A percentile compares a stretch with the other conserved stretches of the same genome.
These are phyloP conservation scores for Flaveria trinervia DNA, from an alignment of 129 eudicot species.

Conservation along the genomic window DNA sequence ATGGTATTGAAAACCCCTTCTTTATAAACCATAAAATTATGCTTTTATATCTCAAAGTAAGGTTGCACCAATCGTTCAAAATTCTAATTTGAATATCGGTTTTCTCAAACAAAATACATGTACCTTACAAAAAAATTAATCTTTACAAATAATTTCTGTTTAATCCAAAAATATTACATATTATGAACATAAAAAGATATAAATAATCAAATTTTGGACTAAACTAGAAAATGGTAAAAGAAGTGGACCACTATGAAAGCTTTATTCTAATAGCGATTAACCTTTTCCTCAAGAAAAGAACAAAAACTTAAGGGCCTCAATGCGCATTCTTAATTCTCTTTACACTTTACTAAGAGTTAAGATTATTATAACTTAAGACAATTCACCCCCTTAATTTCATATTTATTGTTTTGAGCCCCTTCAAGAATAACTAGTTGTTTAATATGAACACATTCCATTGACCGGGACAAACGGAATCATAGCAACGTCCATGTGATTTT, in stretches of 20 bases:
- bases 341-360: constrained; percentile 26
- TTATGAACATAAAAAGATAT: background rate
- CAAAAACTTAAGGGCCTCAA: constrained; percentile 19
- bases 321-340: constrained; percentile 11
- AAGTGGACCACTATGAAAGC: constrained; percentile 43
- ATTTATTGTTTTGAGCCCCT: background rate
- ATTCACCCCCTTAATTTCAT: constrained; percentile 11
- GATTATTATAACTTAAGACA: background rate
- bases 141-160: background rate
- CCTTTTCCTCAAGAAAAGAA: constrained; percentile 39
- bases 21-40: too few relatives aligned
- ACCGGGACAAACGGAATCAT: background rate
- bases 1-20: too few relatives aligned
- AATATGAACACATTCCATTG: constrained; percentile 3
- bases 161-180: background rate
- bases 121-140: background rate
- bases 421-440: background rate
- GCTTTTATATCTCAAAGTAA: too few relatives aligned
- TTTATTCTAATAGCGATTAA: constrained; percentile 37
- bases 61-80: too few relatives aligned
- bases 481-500: background rate
- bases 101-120: background rate
- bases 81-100: background rate
- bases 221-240: constrained; percentile 27
- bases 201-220: background rate